Base-by-base conservation (phyloP, 208 protist species). In the Zelonia costaricensis region DNA sequence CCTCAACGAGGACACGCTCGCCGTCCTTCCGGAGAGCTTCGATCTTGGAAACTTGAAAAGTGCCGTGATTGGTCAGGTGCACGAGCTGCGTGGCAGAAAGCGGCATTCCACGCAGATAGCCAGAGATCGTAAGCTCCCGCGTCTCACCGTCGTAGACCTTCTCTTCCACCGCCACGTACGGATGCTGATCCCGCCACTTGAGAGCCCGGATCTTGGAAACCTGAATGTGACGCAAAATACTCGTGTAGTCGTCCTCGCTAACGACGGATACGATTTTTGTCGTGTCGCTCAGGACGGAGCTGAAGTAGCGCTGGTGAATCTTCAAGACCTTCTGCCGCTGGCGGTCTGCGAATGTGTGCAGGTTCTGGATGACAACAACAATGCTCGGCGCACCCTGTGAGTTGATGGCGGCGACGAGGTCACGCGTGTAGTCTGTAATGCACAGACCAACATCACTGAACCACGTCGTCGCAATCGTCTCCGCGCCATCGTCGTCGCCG, bases 11-110 rank as follows among this genome's bases (percentile, higher is more conserved):
- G 10, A 68, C 57, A 12, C 45, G 51, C 28, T 82, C 82, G 0
- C 53, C 69, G 13, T 38, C 40, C 4, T 53, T 72, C 16, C 53
- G 33, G 3, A 72, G 15, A 16, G 69, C 62, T 12, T 69, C 73
- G 39, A 93, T 86, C 30, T 62, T 82, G 22, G 80, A 81, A 48
- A 95, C 69, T 60, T 95, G 89, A 72, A 84, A 95, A 33, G 89
- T 93, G 20, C 89, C 89, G 58, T 93, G 69, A 68, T 92, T 91
- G n/a, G 89, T 95, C 9, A 95, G 52, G 63, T 95, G 86, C 45
- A 95, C 63, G 20, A 95, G 65, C 55, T 95, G 89, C 30, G 68
- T 86, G 0, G 89, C 84, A 36, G 82, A 86, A 36, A 95, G 71
- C 12, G 78, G 71, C 82, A 81, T 82, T 13, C 89, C 89, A 52